phyloP scores from a whole-genome alignment of 768 basidiomycete species.

The Lactifluus volemus region DNA sequence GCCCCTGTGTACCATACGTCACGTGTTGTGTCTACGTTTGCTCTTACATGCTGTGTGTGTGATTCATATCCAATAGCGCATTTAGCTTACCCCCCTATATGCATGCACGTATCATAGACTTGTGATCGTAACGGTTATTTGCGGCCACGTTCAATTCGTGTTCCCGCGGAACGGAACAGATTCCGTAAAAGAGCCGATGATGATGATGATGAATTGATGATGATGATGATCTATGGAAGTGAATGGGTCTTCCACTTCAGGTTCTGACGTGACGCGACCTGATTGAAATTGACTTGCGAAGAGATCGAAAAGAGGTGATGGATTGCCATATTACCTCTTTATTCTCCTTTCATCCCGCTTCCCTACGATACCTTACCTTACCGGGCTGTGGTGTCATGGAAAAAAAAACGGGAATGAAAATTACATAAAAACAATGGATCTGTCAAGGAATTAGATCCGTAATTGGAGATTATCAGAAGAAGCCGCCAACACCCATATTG shows the following conservation, averaged over 20 bases:
- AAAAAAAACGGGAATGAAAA: not conserved
- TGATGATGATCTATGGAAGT: constrained; percentile 7
- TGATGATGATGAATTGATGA: constrained; percentile 3
- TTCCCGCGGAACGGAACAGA: not conserved
- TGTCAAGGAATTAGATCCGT: constrained; percentile 2
- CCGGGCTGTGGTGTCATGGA: not conserved
- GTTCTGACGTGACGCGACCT: not conserved
- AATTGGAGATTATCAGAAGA: constrained; percentile 4
- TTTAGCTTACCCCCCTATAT: constrained; percentile 4
- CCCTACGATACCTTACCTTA: no score
- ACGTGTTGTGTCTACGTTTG: constrained; percentile 6
- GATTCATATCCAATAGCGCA: constrained; percentile 7
- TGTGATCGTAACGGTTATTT: not conserved
- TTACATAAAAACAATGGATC: constrained; percentile 2
- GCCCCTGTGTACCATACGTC: constrained; percentile 12
- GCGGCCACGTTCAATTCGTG: not conserved
- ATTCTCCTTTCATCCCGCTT: not conserved
- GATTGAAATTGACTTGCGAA: constrained; percentile 1
- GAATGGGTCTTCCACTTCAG: not conserved
- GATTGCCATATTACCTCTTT: not conserved
- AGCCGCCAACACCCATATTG: not conserved
- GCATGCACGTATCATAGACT: not conserved
- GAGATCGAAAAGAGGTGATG: not conserved
- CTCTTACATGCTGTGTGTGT: constrained; percentile 6
- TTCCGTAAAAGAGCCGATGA: not conserved